phyloP scores from a whole-genome alignment of 148 eudicot genomes.

The Beta vulgaris region DNA sequence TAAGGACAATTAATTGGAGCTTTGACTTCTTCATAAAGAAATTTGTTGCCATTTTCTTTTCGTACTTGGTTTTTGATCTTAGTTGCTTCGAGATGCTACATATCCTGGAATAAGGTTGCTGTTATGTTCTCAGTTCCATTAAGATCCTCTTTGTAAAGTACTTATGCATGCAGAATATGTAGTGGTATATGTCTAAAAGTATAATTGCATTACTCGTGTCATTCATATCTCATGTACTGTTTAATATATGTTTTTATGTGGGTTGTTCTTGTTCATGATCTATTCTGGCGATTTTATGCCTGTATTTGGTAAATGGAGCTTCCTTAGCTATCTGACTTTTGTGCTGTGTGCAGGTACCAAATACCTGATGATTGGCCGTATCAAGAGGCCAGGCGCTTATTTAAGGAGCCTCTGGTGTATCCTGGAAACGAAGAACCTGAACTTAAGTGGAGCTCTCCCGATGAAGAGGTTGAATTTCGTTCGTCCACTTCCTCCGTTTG shows the following conservation, averaged over 20 bases:
- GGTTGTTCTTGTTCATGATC: background rate
- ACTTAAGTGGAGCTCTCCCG: slow-evolving; percentile 83
- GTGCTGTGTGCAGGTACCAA: slow-evolving; percentile 51
- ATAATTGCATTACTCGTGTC: background rate
- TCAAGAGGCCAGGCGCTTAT: slow-evolving; percentile 80
- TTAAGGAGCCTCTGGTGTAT: slow-evolving; percentile 76
- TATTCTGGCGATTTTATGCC: too few relatives aligned
- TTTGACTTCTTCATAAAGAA: background rate
- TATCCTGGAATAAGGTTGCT: slow-evolving; percentile 4
- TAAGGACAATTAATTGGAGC: background rate
- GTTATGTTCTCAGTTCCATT: background rate
- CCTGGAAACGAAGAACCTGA: slow-evolving; percentile 70
- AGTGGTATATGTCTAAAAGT: background rate
- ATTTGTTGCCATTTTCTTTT: background rate
- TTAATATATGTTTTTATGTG: background rate
- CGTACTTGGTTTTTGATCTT: background rate
- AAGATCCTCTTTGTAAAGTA: background rate
- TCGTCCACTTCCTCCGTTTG: too few relatives aligned
- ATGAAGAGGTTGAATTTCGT: slow-evolving; percentile 67
- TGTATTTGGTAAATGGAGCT: background rate
- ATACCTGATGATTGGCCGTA: slow-evolving; percentile 97
- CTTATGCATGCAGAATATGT: background rate
- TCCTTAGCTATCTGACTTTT: slow-evolving; percentile 8
- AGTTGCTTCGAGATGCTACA: background rate
- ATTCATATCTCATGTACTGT: background rate